Percentiles rank a stretch among this genome's conserved stretches.
phyloP scores from a whole-genome alignment of 257 asterid species.

The Fraxinus quadrangulata region DNA sequence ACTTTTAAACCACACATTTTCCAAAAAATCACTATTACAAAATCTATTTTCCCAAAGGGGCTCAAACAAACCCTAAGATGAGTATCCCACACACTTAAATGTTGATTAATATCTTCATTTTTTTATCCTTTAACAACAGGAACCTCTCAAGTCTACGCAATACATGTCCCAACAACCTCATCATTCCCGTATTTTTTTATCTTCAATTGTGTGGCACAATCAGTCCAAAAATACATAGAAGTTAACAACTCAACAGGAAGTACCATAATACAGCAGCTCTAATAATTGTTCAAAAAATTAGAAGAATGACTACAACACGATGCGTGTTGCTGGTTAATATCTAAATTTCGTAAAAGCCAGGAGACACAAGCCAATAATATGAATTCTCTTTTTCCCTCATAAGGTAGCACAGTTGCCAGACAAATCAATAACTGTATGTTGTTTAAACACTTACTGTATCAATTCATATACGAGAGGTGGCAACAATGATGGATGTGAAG shows the following conservation, averaged over 20 bases:
- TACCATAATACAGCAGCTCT: not conserved
- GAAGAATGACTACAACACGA: not conserved
- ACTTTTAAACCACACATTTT: too few species aligned
- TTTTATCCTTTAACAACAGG: too few species aligned
- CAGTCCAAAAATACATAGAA: not conserved
- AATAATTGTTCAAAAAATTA: not conserved
- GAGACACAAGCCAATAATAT: not conserved
- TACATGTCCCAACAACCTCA: not conserved
- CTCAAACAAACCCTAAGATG: too few species aligned
- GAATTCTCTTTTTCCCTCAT: not conserved
- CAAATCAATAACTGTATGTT: not conserved
- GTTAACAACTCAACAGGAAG: not conserved
- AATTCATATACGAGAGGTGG: conserved; percentile 76
- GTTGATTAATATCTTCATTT: too few species aligned
- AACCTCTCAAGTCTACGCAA: not conserved
- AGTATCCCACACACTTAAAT: too few species aligned
- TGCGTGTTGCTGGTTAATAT: not conserved
- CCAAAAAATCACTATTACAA: too few species aligned
- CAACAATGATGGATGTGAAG: conserved; percentile 76
- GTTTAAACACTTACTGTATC: conserved; percentile 60
- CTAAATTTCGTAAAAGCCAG: not conserved
- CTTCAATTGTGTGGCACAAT: not conserved
- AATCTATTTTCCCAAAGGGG: too few species aligned
- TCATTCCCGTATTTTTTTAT: not conserved
- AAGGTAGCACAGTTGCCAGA: not conserved